These are phyloP conservation scores for Beauveria rudraprayagi DNA, from an alignment of 2,329 filamentous ascomycete species.

Conservation along the genomic window DNA sequence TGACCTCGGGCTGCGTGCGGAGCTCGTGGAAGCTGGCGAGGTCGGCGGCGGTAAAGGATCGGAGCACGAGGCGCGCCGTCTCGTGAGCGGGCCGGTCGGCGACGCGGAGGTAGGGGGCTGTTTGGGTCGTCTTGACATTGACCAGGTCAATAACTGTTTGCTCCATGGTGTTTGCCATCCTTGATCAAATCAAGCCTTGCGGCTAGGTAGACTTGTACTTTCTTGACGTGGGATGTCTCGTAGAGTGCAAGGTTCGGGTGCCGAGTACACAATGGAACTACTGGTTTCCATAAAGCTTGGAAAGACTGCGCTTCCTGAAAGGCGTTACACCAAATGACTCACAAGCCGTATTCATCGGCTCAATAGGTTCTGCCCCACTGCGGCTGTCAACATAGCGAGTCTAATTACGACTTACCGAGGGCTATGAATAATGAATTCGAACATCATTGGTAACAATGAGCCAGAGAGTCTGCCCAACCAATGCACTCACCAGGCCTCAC, in stretches of 20 bases:
- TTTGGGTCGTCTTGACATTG: conserved; percentile 41
- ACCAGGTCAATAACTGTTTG: conserved; percentile 15
- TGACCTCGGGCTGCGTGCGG: conserved; percentile 51
- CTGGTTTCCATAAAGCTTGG: background rate
- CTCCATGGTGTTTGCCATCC: background rate
- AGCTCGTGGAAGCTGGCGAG: conserved; percentile 41
- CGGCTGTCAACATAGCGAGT: background rate
- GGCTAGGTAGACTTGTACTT: background rate
- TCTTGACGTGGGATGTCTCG: background rate
- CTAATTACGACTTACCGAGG: background rate
- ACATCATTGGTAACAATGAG: too few relatives aligned
- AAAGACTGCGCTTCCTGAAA: background rate
- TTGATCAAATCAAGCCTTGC: background rate
- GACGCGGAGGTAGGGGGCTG: conserved; percentile 32
- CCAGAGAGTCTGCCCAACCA: background rate
- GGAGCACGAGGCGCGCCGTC: conserved; percentile 48
- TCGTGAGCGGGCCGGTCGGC: conserved; percentile 29
- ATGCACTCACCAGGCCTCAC: background rate
- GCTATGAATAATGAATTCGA: background rate
- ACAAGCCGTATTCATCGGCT: background rate
- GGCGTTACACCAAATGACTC: conserved; percentile 2
- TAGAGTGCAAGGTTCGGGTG: background rate
- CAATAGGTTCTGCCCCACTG: background rate
- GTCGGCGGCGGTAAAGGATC: conserved; percentile 43
- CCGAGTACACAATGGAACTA: background rate